Evolutionary conservation across 768 basidiomycete genomes (phyloP).

Genomic region (Pulveroboletus sp.): DNA sequence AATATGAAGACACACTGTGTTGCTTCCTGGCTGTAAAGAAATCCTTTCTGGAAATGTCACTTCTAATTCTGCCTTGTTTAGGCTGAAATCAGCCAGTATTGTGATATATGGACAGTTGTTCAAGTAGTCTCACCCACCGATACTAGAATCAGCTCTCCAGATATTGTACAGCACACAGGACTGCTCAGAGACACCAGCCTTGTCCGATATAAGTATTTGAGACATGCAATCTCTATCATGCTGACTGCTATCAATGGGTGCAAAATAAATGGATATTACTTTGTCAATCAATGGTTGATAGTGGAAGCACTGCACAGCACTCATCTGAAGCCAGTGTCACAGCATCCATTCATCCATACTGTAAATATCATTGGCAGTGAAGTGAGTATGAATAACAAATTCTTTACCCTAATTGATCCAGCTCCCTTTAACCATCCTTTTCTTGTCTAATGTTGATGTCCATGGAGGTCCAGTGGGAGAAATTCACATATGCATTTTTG

Average conservation of each 20-base stretch:
- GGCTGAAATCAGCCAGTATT: too few species aligned
- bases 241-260: neutral
- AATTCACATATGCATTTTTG: neutral
- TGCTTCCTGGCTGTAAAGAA: too few species aligned
- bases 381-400: too few species aligned
- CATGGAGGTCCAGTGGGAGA: neutral
- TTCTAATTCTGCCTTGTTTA: too few species aligned
- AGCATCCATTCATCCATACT: slow-evolving; percentile 1
- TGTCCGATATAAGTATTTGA: slow-evolving; percentile 22
- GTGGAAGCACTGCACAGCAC: slow-evolving; percentile 9
- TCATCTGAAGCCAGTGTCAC: slow-evolving; percentile 13
- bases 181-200: neutral
- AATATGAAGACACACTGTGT: too few species aligned
- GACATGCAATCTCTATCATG: slow-evolving; percentile 4
- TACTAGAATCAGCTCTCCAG: too few species aligned
- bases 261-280: slow-evolving; percentile 15
- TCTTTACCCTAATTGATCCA: neutral
- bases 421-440: neutral
- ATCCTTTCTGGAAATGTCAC: too few species aligned
- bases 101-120: slow-evolving; percentile 13
- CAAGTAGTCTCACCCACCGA: neutral
- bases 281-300: slow-evolving; percentile 14
- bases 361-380: too few species aligned
- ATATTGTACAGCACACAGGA: too few species aligned
- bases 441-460: neutral